Percentiles rank a stretch among this genome's conserved stretches.
phyloP scores from a whole-genome alignment of 805 yeast species.

The Clavispora vitiphila region DNA sequence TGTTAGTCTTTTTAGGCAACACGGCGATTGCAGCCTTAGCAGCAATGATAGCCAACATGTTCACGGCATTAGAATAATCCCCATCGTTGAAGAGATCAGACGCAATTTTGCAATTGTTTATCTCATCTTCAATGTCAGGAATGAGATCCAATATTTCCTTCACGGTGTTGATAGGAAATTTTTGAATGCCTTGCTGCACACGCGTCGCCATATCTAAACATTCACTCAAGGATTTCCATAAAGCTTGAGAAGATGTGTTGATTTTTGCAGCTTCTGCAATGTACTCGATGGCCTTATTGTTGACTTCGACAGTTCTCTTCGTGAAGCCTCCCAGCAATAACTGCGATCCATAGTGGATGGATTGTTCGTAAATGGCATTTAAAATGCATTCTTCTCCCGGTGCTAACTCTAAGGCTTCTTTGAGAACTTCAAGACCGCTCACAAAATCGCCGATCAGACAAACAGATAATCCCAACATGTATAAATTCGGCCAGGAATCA shows the following conservation, averaged over 20 bases:
- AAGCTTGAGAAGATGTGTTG: constrained; percentile 38
- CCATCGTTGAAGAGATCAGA: constrained; percentile 8
- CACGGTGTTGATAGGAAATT: constrained; percentile 40
- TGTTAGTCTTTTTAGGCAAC: constrained; percentile 35
- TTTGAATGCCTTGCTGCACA: constrained; percentile 48
- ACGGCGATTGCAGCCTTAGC: constrained; percentile 40
- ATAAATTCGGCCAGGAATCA: constrained; percentile 55
- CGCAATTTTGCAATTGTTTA: constrained; percentile 16
- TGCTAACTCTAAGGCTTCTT: constrained; percentile 33
- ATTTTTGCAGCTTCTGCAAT: constrained; percentile 33
- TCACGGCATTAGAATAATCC: constrained; percentile 26
- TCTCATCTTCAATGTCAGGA: constrained; percentile 8
- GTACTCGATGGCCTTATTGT: constrained; percentile 42
- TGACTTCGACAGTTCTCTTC: constrained; percentile 55
- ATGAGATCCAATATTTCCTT: constrained; percentile 12
- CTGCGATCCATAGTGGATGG: constrained; percentile 48
- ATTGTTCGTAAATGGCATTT: constrained; percentile 52
- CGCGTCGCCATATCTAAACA: constrained; percentile 48
- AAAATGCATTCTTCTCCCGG: constrained; percentile 48
- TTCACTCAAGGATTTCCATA: constrained; percentile 67
- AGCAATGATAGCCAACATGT: constrained; percentile 40
- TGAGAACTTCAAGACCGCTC: constrained; percentile 48
- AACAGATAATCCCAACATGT: constrained; percentile 62
- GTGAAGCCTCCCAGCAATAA: constrained; percentile 57
- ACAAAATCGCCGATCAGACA: constrained; percentile 63